Evolutionary conservation across 169 alveolate species (phyloP).

Genomic region (Plasmodium knowlesi): DNA sequence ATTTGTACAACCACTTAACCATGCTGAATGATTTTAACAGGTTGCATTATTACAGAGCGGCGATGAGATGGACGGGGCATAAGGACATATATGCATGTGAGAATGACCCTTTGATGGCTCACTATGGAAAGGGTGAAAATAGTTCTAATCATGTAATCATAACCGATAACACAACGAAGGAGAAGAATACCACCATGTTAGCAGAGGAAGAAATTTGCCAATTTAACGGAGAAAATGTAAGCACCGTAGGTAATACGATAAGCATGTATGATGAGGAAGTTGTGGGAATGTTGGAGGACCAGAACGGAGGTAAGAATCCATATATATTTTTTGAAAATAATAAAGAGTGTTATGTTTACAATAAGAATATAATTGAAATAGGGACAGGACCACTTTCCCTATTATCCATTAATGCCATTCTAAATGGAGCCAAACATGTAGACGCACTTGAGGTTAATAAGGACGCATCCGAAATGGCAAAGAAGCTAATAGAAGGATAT

Average conservation of each 20-base stretch:
- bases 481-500: slow-evolving; percentile 84
- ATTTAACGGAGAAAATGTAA: slow-evolving; percentile 5
- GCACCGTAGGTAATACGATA: slow-evolving; percentile 20
- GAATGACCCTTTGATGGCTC: not conserved
- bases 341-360: slow-evolving; percentile 77
- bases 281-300: not conserved
- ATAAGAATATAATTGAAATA: slow-evolving; percentile 84
- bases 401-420: slow-evolving; percentile 87
- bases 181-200: slow-evolving; percentile 11
- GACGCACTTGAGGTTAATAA: slow-evolving; percentile 89
- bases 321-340: slow-evolving; percentile 48
- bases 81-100: slow-evolving; percentile 3
- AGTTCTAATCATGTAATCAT: slow-evolving; percentile 17
- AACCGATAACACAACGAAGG: not conserved
- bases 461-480: slow-evolving; percentile 86
- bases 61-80: slow-evolving; percentile 87
- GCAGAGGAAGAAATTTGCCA: not conserved
- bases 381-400: slow-evolving; percentile 91
- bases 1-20: slow-evolving; percentile 84
- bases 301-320: slow-evolving; percentile 1
- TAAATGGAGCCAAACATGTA: slow-evolving; percentile 88
- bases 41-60: slow-evolving; percentile 86
- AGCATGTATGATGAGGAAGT: not conserved
- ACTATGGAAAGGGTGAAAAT: not conserved
- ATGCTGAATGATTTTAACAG: slow-evolving; percentile 87